Evolutionary conservation across 495 filamentous ascomycete genomes (phyloP).

Genomic region (Astrothelium subdiscretum): DNA sequence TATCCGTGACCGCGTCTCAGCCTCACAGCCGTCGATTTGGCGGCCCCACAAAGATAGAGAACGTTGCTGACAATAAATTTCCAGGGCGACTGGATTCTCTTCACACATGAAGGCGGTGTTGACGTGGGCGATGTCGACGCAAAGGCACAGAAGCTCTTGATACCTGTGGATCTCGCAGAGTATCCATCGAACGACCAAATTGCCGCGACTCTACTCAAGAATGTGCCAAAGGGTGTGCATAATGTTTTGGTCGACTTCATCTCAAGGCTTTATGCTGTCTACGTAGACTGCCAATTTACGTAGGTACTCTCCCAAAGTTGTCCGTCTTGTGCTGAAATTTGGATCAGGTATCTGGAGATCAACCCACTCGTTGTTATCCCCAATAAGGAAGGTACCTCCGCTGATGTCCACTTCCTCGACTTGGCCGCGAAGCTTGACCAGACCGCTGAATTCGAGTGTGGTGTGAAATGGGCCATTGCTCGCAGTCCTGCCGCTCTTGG

Average conservation of each 20-base stretch:
- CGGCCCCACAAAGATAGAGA: neutral
- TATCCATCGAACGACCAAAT: constrained; percentile 96
- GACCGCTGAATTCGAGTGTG: constrained; percentile 98
- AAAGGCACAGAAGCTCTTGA: constrained; percentile 95
- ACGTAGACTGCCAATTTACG: constrained; percentile 99
- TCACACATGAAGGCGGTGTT: constrained; percentile 98
- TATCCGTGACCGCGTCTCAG: neutral
- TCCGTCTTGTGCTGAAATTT: neutral
- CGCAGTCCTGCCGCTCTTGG: constrained; percentile 80
- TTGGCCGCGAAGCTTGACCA: constrained; percentile 97
- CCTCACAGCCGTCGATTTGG: neutral
- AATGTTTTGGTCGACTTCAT: constrained; percentile 99
- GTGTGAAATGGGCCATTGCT: constrained; percentile 95
- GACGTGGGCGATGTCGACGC: constrained; percentile 98
- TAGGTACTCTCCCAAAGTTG: constrained; percentile 10
- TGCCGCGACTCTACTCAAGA: constrained; percentile 68
- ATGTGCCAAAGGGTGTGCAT: constrained; percentile 91
- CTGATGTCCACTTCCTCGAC: constrained; percentile 95
- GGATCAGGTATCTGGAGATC: constrained; percentile 77
- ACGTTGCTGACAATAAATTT: constrained; percentile 8
- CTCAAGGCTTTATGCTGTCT: constrained; percentile 86
- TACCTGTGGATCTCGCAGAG: constrained; percentile 88
- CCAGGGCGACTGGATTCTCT: constrained; percentile 98
- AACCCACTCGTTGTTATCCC: constrained; percentile 97
- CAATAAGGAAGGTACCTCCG: constrained; percentile 81